These are phyloP conservation scores for Letharia columbiana DNA, from an alignment of 495 filamentous ascomycete species.

Conservation along the genomic window DNA sequence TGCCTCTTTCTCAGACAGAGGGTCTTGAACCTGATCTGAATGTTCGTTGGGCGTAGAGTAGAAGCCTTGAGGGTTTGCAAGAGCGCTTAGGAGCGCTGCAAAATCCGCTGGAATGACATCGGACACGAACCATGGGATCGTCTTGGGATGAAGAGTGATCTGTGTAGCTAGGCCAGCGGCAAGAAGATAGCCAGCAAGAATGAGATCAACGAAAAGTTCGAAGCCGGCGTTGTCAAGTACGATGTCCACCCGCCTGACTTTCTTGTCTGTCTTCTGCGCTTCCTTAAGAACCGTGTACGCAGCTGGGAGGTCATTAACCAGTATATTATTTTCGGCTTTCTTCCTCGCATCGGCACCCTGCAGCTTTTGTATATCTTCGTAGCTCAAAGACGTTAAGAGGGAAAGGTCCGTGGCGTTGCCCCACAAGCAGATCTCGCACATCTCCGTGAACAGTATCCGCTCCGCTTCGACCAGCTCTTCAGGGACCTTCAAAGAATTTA, in stretches of 20 bases:
- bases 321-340: conserved; percentile 74
- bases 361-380: conserved; percentile 92
- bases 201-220: conserved; percentile 88
- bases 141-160: conserved; percentile 87
- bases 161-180: conserved; percentile 72
- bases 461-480: conserved; percentile 59
- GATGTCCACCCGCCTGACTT: conserved; percentile 72
- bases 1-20: conserved; percentile 58
- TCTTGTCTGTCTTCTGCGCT: conserved; percentile 44
- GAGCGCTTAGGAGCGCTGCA: conserved; percentile 60
- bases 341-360: conserved; percentile 83
- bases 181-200: conserved; percentile 82
- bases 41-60: conserved; percentile 62
- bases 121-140: conserved; percentile 94
- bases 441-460: conserved; percentile 73
- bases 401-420: conserved; percentile 95
- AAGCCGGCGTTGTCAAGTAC: conserved; percentile 95
- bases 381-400: conserved; percentile 78
- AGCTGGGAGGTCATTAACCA: conserved; percentile 68
- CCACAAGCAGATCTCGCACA: conserved; percentile 97
- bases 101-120: conserved; percentile 87
- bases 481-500: conserved; percentile 25
- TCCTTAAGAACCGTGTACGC: conserved; percentile 64
- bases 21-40: conserved; percentile 43
- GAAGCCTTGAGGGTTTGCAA: conserved; percentile 66